Percentiles rank a stretch among this genome's conserved stretches.
Evolutionary conservation across 2,329 filamentous ascomycete genomes (phyloP).

Genomic region (Microsporum canis): DNA sequence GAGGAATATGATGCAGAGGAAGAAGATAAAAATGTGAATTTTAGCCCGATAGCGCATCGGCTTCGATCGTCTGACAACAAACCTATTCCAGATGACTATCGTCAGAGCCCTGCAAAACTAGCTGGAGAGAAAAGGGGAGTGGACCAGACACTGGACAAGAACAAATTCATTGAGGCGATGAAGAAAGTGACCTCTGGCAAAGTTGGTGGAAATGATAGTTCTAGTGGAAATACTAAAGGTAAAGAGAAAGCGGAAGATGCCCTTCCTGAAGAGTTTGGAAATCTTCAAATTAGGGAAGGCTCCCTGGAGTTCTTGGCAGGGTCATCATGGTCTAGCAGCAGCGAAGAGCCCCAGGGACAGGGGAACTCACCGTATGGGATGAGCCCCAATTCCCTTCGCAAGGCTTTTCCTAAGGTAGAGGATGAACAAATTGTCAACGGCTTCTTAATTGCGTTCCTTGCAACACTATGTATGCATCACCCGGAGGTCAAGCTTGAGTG

Average conservation of each 20-base stretch:
- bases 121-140: neutral
- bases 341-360: neutral
- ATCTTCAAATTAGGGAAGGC: neutral
- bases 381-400: neutral
- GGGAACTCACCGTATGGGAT: neutral
- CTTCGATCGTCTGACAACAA: neutral
- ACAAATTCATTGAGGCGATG: neutral
- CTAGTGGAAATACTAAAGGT: neutral
- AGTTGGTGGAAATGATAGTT: neutral
- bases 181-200: neutral
- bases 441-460: neutral
- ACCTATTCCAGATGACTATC: neutral
- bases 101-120: neutral
- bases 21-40: neutral
- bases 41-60: neutral
- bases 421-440: neutral
- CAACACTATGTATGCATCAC: neutral
- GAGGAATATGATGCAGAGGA: neutral
- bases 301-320: neutral
- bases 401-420: neutral
- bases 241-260: neutral
- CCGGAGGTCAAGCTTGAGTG: neutral
- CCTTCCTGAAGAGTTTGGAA: neutral
- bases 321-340: neutral
- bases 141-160: neutral